Percentiles rank a stretch among this genome's conserved stretches.
Conservation (phyloP, 129 eudicot species). For the Helianthus tuberosus region DNA sequence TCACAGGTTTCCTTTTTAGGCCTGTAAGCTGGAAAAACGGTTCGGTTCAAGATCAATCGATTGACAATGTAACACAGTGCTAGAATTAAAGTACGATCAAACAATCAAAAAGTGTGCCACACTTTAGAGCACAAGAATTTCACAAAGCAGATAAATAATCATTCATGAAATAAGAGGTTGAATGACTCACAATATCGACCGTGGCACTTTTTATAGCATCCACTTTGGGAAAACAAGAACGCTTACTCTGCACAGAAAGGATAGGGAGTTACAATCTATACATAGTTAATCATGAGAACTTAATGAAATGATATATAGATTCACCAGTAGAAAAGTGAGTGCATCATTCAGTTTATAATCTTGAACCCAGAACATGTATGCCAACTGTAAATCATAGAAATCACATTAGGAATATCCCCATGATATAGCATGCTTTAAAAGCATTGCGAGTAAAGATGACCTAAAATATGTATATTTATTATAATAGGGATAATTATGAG, state of each 20-base stretch:
- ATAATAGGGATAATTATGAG: too few relatives aligned
- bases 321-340: slow-evolving; percentile 65
- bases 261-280: slow-evolving; percentile 8
- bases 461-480: not conserved
- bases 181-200: slow-evolving; percentile 81
- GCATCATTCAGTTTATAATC: slow-evolving; percentile 81
- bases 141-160: not conserved
- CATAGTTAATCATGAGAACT: not conserved
- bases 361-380: slow-evolving; percentile 96
- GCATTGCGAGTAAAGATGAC: not conserved
- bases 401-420: slow-evolving; percentile 11
- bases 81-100: not conserved
- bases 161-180: slow-evolving; percentile 18
- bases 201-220: slow-evolving; percentile 94
- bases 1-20: slow-evolving; percentile 67
- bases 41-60: slow-evolving; percentile 2
- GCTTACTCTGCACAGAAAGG: slow-evolving; percentile 68
- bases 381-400: slow-evolving; percentile 56
- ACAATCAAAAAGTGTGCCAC: not conserved
- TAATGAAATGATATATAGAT: not conserved
- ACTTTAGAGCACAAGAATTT: not conserved
- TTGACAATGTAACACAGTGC: not conserved
- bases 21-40: slow-evolving; percentile 74
- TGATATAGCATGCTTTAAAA: not conserved
- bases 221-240: slow-evolving; percentile 88